Percentiles rank a stretch among this genome's conserved stretches.
Conservation (phyloP, 306 rosid genomes). For the Cucumis hystrix region DNA sequence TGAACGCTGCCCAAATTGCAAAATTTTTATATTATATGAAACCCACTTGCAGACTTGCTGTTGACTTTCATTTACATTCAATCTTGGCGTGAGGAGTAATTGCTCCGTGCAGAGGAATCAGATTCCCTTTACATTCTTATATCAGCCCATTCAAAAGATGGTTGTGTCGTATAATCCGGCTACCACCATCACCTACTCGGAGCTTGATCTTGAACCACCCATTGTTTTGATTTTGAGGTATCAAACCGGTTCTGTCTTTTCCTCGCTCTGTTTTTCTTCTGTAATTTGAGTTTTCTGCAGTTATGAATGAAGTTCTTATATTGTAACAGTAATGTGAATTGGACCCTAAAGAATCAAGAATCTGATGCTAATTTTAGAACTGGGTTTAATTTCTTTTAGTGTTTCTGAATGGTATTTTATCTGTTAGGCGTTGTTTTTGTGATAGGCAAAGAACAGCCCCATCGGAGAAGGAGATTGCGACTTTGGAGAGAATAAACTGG, state of each 20-base stretch:
- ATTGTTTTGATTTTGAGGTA: background rate
- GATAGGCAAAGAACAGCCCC: background rate
- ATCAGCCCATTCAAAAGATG: background rate
- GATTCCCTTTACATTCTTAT: background rate
- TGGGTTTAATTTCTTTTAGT: background rate
- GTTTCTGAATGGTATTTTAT: background rate
- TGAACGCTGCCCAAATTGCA: background rate
- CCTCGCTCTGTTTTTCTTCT: background rate
- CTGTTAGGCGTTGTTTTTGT: background rate
- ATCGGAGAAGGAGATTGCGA: background rate
- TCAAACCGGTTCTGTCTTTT: background rate
- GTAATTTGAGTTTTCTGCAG: background rate
- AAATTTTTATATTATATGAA: background rate
- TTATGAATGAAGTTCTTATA: background rate
- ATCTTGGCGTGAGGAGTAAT: background rate
- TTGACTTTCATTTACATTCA: background rate
- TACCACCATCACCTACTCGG: background rate
- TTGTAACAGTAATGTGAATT: background rate
- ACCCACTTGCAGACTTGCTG: background rate
- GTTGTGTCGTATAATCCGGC: background rate
- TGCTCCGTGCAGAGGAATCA: background rate
- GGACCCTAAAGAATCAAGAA: background rate
- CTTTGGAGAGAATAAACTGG: background rate
- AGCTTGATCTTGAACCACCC: background rate
- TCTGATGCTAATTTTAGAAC: background rate